Evolutionary conservation across 148 eudicot genomes (phyloP).

Genomic region (Talinum fruticosum): DNA sequence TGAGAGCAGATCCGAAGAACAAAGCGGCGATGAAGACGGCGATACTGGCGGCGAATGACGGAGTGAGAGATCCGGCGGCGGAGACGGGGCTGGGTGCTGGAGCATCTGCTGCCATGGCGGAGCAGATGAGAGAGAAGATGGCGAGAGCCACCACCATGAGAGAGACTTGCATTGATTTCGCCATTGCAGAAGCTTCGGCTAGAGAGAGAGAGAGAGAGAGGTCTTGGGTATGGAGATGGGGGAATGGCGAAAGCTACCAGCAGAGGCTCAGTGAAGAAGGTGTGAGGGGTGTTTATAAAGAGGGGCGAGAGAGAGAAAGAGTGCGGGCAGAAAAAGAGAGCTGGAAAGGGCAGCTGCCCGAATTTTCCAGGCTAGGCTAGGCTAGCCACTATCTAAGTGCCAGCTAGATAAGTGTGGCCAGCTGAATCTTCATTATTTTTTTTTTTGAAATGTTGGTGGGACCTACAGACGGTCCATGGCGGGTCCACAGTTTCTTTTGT

Average conservation of each 20-base stretch:
- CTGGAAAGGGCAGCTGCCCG: constrained; percentile 15
- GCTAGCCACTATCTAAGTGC: constrained; percentile 3
- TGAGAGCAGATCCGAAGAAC: constrained; percentile 47
- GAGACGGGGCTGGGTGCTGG: constrained; percentile 65
- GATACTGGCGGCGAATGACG: constrained; percentile 39
- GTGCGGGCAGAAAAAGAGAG: constrained; percentile 2
- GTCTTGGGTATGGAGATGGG: neutral
- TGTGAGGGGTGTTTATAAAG: neutral
- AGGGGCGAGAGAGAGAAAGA: neutral
- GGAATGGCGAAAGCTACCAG: neutral
- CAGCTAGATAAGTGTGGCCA: neutral
- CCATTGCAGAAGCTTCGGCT: constrained; percentile 30
- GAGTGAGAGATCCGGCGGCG: constrained; percentile 37
- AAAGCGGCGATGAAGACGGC: constrained; percentile 24
- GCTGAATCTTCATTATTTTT: too few species aligned
- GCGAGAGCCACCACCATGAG: constrained; percentile 26
- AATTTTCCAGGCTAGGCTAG: constrained; percentile 9
- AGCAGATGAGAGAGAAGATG: constrained; percentile 32
- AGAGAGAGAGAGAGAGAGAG: neutral
- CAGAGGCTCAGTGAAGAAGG: neutral
- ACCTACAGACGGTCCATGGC: too few species aligned
- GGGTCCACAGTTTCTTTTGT: too few species aligned
- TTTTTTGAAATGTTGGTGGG: too few species aligned
- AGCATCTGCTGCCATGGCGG: constrained; percentile 45
- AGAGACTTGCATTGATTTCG: constrained; percentile 25